Percentiles rank a stretch among this genome's conserved stretches.
Conservation (phyloP, 192 early-diverging fungal species). For the Podila epigama region DNA sequence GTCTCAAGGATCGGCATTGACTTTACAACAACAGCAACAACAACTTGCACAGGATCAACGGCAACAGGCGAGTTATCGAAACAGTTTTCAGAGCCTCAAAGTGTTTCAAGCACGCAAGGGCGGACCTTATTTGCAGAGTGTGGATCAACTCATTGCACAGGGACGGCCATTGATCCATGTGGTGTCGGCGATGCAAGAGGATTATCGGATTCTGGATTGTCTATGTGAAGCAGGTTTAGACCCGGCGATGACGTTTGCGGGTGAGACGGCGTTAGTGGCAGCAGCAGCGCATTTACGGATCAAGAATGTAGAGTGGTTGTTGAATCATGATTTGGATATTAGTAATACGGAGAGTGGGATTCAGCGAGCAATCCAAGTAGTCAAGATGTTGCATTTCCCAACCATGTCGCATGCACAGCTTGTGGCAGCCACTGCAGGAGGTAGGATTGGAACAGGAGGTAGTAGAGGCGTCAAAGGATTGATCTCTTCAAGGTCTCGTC, state of each 20-base stretch:
- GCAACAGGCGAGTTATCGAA: too few relatives aligned
- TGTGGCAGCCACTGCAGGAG: not conserved
- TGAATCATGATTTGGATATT: constrained; percentile 40
- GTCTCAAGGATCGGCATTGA: too few relatives aligned
- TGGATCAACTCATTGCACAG: constrained; percentile 20
- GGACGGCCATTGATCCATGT: constrained; percentile 45
- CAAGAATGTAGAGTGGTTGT: constrained; percentile 42
- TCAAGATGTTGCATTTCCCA: constrained; percentile 28
- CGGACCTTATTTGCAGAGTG: constrained; percentile 8
- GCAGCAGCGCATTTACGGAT: constrained; percentile 48
- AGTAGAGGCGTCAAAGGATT: not conserved
- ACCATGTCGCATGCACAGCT: not conserved
- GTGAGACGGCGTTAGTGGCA: constrained; percentile 43
- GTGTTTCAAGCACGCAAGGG: constrained; percentile 22
- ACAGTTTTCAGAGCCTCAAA: constrained; percentile 14
- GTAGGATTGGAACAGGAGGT: too few relatives aligned
- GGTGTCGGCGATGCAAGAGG: constrained; percentile 45
- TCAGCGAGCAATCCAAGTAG: constrained; percentile 38
- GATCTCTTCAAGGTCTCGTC: not conserved
- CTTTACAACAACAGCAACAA: too few relatives aligned
- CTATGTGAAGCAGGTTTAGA: constrained; percentile 43
- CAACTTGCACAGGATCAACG: too few relatives aligned
- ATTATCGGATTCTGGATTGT: constrained; percentile 38
- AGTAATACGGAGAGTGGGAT: constrained; percentile 29
- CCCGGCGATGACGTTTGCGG: constrained; percentile 32